Evolutionary conservation across 1,139 yeast species (phyloP), one percentile per base, ranked within the genome.

Genomic region (Geotrichum citri-aurantii): DNA sequence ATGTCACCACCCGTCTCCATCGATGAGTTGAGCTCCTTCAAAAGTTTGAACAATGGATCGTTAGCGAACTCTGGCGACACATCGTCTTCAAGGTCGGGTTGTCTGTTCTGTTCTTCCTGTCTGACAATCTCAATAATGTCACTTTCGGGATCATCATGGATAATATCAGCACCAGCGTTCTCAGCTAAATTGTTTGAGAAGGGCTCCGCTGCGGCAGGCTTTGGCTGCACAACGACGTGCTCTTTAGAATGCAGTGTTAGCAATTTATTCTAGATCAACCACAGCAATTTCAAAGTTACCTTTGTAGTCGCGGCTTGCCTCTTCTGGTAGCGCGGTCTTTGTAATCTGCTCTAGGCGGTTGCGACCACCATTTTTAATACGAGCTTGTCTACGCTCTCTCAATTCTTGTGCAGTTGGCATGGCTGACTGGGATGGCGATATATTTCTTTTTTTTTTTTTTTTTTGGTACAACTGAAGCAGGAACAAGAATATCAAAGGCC

Each of bases 331-430:
- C 8, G 59, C 57, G 1, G 59, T 57, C 29, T 57, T 57, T 14
- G 78, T 73, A 62, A 75, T 75, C 50, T 72, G 68, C n/a, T 72
- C 69, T 33, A 75, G 65, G 14, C 78, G 62, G 57, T 66, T 65
- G 4, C 71, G 66, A 2, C 75, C 77, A 10, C 69, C 69, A 21
- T 69, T 71, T 26, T 64, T 63, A 52, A 75, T 71, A 27, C 67
- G 65, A 10, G 74, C 75, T 65, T 71, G 73, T 17, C 78, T 71
- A 31, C 74, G 64, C 59, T 73, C 77, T 49, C 77, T 65, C 46
- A 74, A 70, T 44, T 65, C 66, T 42, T 65, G 63, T 6, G 69
- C 69, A 55, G 61, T 56, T 8, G 59, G 56, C 59, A 56, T 56
- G n/a, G 21, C 21, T 37, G 19, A 37, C 44, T 37, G 8, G 44